These are phyloP conservation scores for Nepenthes mirabilis DNA, from an alignment of 148 eudicot species.

Conservation along the genomic window DNA sequence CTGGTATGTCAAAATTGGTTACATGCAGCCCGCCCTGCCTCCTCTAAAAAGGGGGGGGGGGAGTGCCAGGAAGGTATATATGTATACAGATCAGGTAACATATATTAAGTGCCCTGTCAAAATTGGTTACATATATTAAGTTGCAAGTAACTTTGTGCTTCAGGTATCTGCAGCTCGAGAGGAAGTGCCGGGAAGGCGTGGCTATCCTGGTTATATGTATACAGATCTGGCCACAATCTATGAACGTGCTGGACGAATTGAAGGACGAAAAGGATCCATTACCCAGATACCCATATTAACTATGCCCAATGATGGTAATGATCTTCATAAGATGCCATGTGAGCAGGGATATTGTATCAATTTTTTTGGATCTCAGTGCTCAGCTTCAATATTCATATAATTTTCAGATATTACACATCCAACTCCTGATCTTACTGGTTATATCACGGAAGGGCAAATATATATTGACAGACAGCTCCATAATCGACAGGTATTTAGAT, in stretches of 20 bases:
- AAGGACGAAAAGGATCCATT: conserved; percentile 93
- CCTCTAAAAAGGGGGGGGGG: too few species aligned
- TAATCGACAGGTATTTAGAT: conserved; percentile 65
- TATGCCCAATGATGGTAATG: conserved; percentile 95
- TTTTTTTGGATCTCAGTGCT: neutral
- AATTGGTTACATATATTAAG: too few species aligned
- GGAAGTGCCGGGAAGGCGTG: conserved; percentile 99
- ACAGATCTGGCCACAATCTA: conserved; percentile 98
- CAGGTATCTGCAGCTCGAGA: conserved; percentile 99
- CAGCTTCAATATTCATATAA: neutral
- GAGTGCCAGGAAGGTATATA: too few species aligned
- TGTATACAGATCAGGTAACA: too few species aligned
- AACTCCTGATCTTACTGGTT: conserved; percentile 99
- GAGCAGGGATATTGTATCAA: neutral
- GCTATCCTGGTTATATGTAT: conserved; percentile 99
- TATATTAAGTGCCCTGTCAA: too few species aligned
- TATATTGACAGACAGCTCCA: conserved; percentile 95
- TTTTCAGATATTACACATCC: conserved; percentile 95
- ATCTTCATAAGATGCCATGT: neutral
- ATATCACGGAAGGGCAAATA: conserved; percentile 98
- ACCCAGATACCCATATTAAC: conserved; percentile 95
- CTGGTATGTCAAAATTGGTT: too few species aligned
- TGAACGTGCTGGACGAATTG: conserved; percentile 98
- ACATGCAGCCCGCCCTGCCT: too few species aligned
- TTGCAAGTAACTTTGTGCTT: conserved; percentile 2